Evolutionary conservation across 345 rosid species (phyloP).

Genomic region (Lepidium didymum): DNA sequence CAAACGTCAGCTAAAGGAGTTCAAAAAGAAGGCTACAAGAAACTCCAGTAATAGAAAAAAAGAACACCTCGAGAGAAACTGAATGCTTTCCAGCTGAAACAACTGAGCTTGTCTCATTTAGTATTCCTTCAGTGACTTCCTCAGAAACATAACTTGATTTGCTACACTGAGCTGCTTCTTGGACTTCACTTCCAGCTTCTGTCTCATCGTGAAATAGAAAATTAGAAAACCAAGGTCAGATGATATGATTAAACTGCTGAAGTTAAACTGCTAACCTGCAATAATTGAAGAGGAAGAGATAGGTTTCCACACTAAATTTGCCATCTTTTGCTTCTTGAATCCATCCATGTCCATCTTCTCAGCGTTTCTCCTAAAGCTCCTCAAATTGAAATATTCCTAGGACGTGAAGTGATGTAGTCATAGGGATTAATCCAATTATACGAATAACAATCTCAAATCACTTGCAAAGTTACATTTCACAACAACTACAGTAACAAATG

Average conservation of each 20-base stretch:
- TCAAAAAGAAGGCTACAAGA: not conserved
- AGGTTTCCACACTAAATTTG: conserved; percentile 48
- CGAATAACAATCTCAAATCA: not conserved
- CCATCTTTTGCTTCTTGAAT: conserved; percentile 33
- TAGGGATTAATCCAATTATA: not conserved
- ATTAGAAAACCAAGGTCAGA: not conserved
- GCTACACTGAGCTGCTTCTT: conserved; percentile 28
- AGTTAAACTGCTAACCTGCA: conserved; percentile 33
- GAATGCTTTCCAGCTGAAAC: conserved; percentile 43
- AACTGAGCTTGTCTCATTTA: conserved; percentile 1
- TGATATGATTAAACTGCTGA: not conserved
- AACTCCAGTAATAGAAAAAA: not conserved
- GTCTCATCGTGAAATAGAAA: conserved; percentile 7
- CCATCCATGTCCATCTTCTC: conserved; percentile 16
- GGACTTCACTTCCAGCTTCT: conserved; percentile 35
- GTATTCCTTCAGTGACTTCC: conserved; percentile 24
- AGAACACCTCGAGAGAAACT: conserved; percentile 48
- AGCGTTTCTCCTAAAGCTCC: conserved; percentile 31
- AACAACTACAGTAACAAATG: not conserved
- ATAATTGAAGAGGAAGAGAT: conserved; percentile 33
- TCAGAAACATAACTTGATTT: conserved; percentile 26
- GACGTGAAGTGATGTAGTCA: not conserved
- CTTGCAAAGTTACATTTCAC: not conserved
- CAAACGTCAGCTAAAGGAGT: not conserved
- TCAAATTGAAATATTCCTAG: conserved; percentile 29